phyloP scores from a whole-genome alignment of 2,329 filamentous ascomycete species.

The Pestalotiopsis sp. region DNA sequence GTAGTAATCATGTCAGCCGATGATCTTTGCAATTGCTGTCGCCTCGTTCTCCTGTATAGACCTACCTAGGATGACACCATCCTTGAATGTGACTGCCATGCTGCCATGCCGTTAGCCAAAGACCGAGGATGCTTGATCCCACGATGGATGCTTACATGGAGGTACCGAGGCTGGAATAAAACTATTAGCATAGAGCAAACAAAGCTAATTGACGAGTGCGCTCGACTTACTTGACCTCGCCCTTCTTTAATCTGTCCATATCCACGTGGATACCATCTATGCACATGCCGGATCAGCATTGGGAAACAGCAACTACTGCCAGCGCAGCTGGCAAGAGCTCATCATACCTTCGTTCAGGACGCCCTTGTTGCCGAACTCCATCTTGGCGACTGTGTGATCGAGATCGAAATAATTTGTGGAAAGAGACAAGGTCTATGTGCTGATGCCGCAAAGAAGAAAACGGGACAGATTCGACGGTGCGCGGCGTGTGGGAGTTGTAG shows the following conservation, averaged over 20 bases:
- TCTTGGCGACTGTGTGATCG: slow-evolving; percentile 32
- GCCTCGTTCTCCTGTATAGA: slow-evolving; percentile 27
- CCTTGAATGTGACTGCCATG: slow-evolving; percentile 99
- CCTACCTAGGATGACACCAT: slow-evolving; percentile 87
- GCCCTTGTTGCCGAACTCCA: slow-evolving; percentile 68
- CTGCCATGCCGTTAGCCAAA: slow-evolving; percentile 46
- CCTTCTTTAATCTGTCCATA: slow-evolving; percentile 98
- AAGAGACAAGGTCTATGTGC: background rate
- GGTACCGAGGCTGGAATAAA: slow-evolving; percentile 75
- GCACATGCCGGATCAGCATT: slow-evolving; percentile 24
- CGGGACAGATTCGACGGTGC: background rate
- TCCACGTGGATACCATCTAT: slow-evolving; percentile 98
- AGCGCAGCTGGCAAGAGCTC: slow-evolving; percentile 21
- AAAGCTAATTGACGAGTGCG: background rate
- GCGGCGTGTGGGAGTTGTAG: background rate
- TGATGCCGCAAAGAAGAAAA: background rate
- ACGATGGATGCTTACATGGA: slow-evolving; percentile 73
- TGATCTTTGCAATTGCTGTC: background rate
- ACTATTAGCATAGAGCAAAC: slow-evolving; percentile 5
- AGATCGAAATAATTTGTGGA: background rate
- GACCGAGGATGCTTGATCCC: background rate
- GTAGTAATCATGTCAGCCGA: background rate
- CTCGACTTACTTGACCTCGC: slow-evolving; percentile 89
- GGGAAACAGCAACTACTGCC: slow-evolving; percentile 19
- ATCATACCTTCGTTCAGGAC: slow-evolving; percentile 64